These are phyloP conservation scores for Cyphellophora europaea DNA, from an alignment of 2,329 filamentous ascomycete species.

Conservation along the genomic window DNA sequence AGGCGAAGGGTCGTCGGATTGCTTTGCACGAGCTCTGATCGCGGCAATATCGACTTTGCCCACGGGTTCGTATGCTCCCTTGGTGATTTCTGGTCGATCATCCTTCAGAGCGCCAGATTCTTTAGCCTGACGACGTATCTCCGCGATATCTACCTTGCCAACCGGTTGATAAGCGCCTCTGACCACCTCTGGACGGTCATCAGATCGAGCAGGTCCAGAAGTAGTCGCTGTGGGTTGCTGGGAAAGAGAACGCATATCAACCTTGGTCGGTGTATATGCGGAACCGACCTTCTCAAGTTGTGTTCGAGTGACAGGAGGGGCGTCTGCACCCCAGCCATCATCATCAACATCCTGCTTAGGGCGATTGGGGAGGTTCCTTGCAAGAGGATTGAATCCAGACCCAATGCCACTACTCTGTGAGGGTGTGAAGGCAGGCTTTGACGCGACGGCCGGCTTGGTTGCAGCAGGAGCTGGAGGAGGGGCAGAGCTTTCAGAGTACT, in stretches of 20 bases:
- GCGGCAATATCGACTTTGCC: slow-evolving; percentile 97
- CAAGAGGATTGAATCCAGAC: slow-evolving; percentile 57
- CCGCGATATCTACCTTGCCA: slow-evolving; percentile 95
- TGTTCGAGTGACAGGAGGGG: slow-evolving; percentile 77
- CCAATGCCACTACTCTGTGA: slow-evolving; percentile 49
- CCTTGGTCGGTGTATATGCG: slow-evolving; percentile 90
- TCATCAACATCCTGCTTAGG: slow-evolving; percentile 55
- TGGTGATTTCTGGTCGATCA: slow-evolving; percentile 74
- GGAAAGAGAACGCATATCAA: slow-evolving; percentile 80
- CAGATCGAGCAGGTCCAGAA: slow-evolving; percentile 30
- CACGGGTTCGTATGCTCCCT: slow-evolving; percentile 87
- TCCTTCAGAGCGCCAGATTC: slow-evolving; percentile 49
- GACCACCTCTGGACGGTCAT: slow-evolving; percentile 56
- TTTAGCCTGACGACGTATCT: slow-evolving; percentile 67
- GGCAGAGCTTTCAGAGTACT: slow-evolving; percentile 68
- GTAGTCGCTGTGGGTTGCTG: slow-evolving; percentile 55
- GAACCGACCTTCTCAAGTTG: slow-evolving; percentile 86
- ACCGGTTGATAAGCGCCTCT: slow-evolving; percentile 84
- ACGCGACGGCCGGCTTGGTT: slow-evolving; percentile 54
- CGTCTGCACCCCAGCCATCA: slow-evolving; percentile 92
- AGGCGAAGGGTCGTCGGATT: slow-evolving; percentile 32
- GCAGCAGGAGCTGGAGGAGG: slow-evolving; percentile 44
- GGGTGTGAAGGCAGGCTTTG: slow-evolving; percentile 87
- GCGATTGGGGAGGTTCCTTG: slow-evolving; percentile 20
- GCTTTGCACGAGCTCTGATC: slow-evolving; percentile 75